These are phyloP conservation scores for Tuber calosporum DNA, from an alignment of 495 filamentous ascomycete species.

Conservation along the genomic window DNA sequence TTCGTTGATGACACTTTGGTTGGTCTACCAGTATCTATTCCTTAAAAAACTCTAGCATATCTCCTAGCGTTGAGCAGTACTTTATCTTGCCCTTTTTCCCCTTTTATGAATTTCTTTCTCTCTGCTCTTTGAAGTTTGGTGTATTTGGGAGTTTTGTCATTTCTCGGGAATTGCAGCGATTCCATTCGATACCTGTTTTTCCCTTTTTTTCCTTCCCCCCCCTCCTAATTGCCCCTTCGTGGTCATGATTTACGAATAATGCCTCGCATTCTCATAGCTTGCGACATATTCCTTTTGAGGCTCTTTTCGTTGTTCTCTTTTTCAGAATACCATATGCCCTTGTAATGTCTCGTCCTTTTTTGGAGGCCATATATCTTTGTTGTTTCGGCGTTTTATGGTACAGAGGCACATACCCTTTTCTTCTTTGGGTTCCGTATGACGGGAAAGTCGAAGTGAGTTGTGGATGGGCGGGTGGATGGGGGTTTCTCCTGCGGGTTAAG, in stretches of 20 bases:
- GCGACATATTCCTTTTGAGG: neutral
- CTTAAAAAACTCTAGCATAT: slow-evolving; percentile 1
- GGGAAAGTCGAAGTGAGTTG: neutral
- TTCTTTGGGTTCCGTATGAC: neutral
- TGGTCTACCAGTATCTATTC: neutral
- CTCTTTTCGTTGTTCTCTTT: neutral
- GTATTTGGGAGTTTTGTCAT: neutral
- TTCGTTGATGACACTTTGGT: slow-evolving; percentile 19
- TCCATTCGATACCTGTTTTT: neutral
- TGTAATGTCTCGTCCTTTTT: neutral
- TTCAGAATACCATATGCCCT: neutral
- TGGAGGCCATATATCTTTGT: neutral
- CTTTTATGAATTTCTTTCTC: neutral
- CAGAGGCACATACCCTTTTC: neutral
- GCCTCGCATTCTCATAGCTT: neutral
- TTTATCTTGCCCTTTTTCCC: neutral
- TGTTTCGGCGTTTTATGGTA: neutral
- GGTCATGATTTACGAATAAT: slow-evolving; percentile 1
- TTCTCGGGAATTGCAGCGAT: neutral
- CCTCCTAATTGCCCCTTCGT: neutral
- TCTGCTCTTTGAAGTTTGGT: neutral
- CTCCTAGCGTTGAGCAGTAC: neutral
- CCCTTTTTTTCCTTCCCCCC: neutral
- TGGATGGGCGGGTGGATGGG: neutral
- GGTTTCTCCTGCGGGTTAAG: slow-evolving; percentile 1